A percentile compares a stretch with the other conserved stretches of the same genome.
Evolutionary conservation across 2,329 filamentous ascomycete species (phyloP).

Genomic region (Fusarium poae): DNA sequence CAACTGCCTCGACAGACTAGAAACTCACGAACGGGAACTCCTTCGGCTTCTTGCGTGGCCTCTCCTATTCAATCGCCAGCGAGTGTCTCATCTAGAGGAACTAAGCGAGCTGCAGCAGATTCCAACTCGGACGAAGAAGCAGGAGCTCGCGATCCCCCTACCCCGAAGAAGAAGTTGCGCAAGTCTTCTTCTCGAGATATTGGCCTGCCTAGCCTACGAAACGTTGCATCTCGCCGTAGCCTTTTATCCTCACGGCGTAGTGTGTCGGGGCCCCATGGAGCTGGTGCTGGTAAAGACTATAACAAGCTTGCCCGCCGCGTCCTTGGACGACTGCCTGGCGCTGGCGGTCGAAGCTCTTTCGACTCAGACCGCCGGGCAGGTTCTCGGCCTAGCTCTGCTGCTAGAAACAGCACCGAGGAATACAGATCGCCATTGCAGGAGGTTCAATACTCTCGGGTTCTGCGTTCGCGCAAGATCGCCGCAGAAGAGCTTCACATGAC

Average conservation of each 20-base stretch:
- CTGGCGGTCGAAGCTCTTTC: slow-evolving; percentile 34
- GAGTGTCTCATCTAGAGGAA: slow-evolving; percentile 60
- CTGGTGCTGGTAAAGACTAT: slow-evolving; percentile 33
- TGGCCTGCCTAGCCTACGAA: slow-evolving; percentile 52
- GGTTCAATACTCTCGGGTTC: slow-evolving; percentile 42
- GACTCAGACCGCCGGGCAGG: slow-evolving; percentile 32
- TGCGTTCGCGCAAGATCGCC: slow-evolving; percentile 45
- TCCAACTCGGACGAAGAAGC: slow-evolving; percentile 54
- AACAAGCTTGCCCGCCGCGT: slow-evolving; percentile 48
- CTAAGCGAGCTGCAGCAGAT: slow-evolving; percentile 62
- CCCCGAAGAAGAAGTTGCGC: slow-evolving; percentile 65
- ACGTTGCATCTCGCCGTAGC: slow-evolving; percentile 45
- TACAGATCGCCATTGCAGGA: slow-evolving; percentile 38
- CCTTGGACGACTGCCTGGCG: slow-evolving; percentile 44
- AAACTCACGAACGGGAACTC: slow-evolving; percentile 45
- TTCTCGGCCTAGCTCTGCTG: slow-evolving; percentile 27
- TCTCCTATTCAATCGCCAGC: slow-evolving; percentile 52
- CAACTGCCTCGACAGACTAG: slow-evolving; percentile 47
- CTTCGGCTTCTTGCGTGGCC: slow-evolving; percentile 35
- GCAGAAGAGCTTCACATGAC: slow-evolving; percentile 56
- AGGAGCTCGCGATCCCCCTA: slow-evolving; percentile 41
- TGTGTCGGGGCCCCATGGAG: slow-evolving; percentile 45
- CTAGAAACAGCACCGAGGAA: slow-evolving; percentile 39
- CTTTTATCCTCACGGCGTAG: slow-evolving; percentile 48
- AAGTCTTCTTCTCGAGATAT: slow-evolving; percentile 64